Evolutionary conservation across 139 green algal species (phyloP), one percentile per base, ranked within the genome.

Genomic region (Tetraselmis chui): DNA sequence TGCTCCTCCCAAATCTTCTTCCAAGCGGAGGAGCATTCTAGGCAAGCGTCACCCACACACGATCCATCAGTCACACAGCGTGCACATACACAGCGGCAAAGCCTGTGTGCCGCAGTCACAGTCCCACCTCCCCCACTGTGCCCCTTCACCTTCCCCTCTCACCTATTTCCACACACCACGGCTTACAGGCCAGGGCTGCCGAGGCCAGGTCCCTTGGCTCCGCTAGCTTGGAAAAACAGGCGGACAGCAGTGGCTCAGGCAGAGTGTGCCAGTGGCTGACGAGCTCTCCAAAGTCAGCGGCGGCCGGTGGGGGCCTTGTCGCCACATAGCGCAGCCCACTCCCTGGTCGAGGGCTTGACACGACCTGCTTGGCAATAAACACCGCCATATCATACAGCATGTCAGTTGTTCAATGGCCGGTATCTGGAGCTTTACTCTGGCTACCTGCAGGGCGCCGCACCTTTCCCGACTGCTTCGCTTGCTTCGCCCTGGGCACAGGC

Each of bases 1-100:
- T 82, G n/a, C 23, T 29, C 25, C 28, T 78, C 28, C 83, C 83
- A 86, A 30, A 79, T 86, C 30, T 74, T 75, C n/a, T 28, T 32
- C 78, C 77, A 85, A 5, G 31, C 31, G 25, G 67, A 83, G 80
- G 26, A 79, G 59, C 1, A n/a, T 29, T 18, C 45, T 67, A n/a
- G n/a, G 45, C 45, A 18, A 18, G 45, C 45, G 18, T 25, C 45
- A 67, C 5, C 45, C 45, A 5, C 45, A 67, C 45, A n/a, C n/a
- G n/a, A n/a, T n/a, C n/a, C n/a, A n/a, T n/a, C n/a, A n/a, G n/a
- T n/a, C n/a, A n/a, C n/a, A n/a, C n/a, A n/a, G n/a, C n/a, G n/a
- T n/a, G n/a, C n/a, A n/a, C 45, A 18, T 18, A 5, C 45, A 25
- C 45, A 67, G 45, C 45, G 5, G 45, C 45, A 67, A 18, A 67